Percentiles rank a stretch among this genome's conserved stretches.
Evolutionary conservation across 2,329 filamentous ascomycete genomes (phyloP).

Genomic region (Xylaria polymorpha): DNA sequence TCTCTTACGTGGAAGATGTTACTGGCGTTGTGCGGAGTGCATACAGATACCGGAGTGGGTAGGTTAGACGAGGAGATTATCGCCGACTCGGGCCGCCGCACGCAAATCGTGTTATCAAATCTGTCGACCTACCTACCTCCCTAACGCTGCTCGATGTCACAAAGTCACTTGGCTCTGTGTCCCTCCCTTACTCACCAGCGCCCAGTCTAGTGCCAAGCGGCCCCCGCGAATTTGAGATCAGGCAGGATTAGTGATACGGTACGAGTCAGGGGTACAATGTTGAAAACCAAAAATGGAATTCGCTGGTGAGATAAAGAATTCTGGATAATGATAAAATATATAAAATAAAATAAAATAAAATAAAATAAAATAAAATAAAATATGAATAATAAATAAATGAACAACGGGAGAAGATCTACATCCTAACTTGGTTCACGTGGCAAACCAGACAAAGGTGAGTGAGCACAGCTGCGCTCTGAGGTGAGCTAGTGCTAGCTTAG

Average conservation of each 20-base stretch:
- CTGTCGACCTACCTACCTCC: neutral
- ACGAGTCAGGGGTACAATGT: neutral
- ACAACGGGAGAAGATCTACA: neutral
- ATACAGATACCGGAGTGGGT: neutral
- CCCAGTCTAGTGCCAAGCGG: neutral
- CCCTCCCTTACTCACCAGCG: neutral
- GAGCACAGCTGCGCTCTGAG: neutral
- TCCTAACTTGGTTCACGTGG: neutral
- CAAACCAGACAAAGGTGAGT: neutral
- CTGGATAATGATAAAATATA: neutral
- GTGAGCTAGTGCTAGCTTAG: neutral
- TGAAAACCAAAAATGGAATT: too few species aligned
- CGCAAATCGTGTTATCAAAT: neutral
- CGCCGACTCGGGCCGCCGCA: neutral
- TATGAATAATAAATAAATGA: neutral
- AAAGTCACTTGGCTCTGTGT: neutral
- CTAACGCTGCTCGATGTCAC: neutral
- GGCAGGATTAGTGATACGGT: constrained; percentile 1
- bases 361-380: neutral
- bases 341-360: neutral
- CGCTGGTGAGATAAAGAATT: too few species aligned
- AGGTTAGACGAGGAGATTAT: neutral
- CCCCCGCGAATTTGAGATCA: neutral
- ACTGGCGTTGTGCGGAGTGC: constrained; percentile 1
- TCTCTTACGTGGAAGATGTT: neutral